phyloP scores from a whole-genome alignment of 345 rosid species.

The Eucalyptus leucophloia region DNA sequence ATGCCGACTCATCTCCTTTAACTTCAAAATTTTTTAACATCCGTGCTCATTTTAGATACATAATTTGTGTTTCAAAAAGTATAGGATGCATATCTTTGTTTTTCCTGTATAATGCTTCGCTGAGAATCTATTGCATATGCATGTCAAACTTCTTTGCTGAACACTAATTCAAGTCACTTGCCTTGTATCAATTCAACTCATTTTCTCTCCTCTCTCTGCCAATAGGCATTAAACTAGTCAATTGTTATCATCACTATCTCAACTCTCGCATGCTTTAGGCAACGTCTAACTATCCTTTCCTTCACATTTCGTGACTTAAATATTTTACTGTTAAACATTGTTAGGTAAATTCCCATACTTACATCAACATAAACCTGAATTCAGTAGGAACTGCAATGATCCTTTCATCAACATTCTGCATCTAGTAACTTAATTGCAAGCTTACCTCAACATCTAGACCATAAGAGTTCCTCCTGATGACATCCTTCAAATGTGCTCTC shows the following conservation, averaged over 20 bases:
- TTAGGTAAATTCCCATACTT: background rate
- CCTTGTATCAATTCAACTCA: background rate
- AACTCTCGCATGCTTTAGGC: background rate
- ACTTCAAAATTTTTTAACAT: background rate
- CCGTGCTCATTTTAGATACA: background rate
- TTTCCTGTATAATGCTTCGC: background rate
- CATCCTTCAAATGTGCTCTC: conserved; percentile 83
- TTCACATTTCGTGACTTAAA: background rate
- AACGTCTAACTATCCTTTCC: background rate
- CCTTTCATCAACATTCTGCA: background rate
- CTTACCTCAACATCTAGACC: conserved; percentile 77
- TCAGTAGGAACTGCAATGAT: background rate
- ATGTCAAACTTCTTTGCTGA: background rate
- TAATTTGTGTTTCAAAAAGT: background rate
- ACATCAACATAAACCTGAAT: background rate
- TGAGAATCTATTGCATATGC: background rate
- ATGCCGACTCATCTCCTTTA: background rate
- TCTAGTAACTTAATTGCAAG: background rate
- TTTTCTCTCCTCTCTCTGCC: background rate
- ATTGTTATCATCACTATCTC: background rate
- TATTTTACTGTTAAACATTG: background rate
- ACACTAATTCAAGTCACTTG: background rate
- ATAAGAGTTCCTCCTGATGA: conserved; percentile 45
- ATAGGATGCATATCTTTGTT: background rate
- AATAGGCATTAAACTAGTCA: background rate